Conservation (phyloP, 768 basidiomycete genomes). For the Boletus insuetus region DNA sequence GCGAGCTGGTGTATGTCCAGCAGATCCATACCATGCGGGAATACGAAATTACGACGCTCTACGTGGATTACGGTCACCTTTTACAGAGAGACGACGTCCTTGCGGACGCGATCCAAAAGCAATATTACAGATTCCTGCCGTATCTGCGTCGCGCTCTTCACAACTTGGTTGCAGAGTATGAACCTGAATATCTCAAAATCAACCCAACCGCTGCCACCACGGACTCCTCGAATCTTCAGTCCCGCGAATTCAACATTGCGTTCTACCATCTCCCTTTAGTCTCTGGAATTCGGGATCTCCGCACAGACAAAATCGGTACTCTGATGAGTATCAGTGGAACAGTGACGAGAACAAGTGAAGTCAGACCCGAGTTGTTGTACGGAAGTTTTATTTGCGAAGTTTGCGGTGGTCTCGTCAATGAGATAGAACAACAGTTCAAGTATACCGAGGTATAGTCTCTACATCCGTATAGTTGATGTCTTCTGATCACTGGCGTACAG, state of each 20-base stretch:
- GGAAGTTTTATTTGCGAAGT: slow-evolving; percentile 93
- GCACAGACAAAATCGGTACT: slow-evolving; percentile 91
- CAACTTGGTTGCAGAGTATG: slow-evolving; percentile 84
- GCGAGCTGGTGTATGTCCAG: slow-evolving; percentile 79
- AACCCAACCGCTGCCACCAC: slow-evolving; percentile 87
- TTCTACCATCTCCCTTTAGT: slow-evolving; percentile 94
- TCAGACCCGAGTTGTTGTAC: slow-evolving; percentile 89
- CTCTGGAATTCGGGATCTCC: slow-evolving; percentile 89
- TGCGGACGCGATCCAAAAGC: slow-evolving; percentile 88
- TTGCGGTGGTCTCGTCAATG: slow-evolving; percentile 81
- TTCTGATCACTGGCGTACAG: slow-evolving; percentile 37
- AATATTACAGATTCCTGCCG: slow-evolving; percentile 96
- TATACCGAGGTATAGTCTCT: slow-evolving; percentile 79
- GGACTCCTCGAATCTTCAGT: slow-evolving; percentile 83
- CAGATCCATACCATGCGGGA: slow-evolving; percentile 96
- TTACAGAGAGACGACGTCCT: slow-evolving; percentile 89
- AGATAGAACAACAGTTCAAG: slow-evolving; percentile 99
- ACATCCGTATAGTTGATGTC: slow-evolving; percentile 1
- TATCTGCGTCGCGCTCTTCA: slow-evolving; percentile 90
- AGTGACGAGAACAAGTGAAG: slow-evolving; percentile 96
- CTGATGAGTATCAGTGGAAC: slow-evolving; percentile 96
- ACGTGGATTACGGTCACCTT: slow-evolving; percentile 92
- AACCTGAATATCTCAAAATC: slow-evolving; percentile 92
- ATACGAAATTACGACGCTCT: slow-evolving; percentile 92
- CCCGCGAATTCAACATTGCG: slow-evolving; percentile 92